Evolutionary conservation across 345 rosid genomes (phyloP).

Genomic region (Euphorbia tirucalli): DNA sequence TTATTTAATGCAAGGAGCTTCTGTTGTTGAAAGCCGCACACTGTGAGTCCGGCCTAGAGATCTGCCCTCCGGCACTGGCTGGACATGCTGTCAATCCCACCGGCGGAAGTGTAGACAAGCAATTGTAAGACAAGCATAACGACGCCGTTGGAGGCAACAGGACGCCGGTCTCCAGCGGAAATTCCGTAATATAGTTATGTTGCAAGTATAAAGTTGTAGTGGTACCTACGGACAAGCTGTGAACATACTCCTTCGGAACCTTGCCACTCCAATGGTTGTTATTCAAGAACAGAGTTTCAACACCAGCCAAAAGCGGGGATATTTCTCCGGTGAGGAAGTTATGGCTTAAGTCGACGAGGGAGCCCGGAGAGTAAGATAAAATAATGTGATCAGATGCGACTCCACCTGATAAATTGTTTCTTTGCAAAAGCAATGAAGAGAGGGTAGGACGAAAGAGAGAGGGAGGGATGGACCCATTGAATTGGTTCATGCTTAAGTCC

Average conservation of each 20-base stretch:
- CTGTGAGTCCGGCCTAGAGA: constrained; percentile 58
- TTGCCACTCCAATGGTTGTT: constrained; percentile 60
- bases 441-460: constrained; percentile 50
- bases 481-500: constrained; percentile 75
- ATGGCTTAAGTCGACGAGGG: constrained; percentile 73
- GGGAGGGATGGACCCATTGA: constrained; percentile 66
- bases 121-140: constrained; percentile 77
- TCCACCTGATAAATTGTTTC: constrained; percentile 76
- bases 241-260: constrained; percentile 60
- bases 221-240: constrained; percentile 44
- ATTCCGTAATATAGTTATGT: constrained; percentile 60
- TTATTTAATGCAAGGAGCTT: constrained; percentile 9
- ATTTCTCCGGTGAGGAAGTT: constrained; percentile 58
- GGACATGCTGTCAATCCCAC: constrained; percentile 59
- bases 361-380: constrained; percentile 46
- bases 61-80: constrained; percentile 44
- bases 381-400: too few relatives aligned
- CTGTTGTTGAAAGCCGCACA: constrained; percentile 48
- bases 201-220: constrained; percentile 67
- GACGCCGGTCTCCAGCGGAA: constrained; percentile 42
- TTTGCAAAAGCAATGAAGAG: constrained; percentile 64
- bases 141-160: constrained; percentile 54
- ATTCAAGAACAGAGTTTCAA: constrained; percentile 66
- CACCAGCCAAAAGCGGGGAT: constrained; percentile 47
- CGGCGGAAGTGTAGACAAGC: constrained; percentile 63